Evolutionary conservation across 805 yeast species (phyloP), one percentile per base, ranked within the genome.

Genomic region (Candida endomychidarum): DNA sequence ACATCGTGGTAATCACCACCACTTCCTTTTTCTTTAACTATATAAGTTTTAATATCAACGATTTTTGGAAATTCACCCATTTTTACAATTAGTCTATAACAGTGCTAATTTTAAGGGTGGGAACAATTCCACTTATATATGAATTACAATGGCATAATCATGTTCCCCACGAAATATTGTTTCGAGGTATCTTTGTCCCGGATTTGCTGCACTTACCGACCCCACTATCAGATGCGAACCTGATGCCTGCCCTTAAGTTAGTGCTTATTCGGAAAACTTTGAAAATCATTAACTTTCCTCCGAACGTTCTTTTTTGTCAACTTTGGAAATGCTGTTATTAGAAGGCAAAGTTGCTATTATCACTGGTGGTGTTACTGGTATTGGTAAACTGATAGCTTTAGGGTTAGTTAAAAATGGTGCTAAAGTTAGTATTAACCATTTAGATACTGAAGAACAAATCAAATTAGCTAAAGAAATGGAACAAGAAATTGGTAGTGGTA

Each of bases 1-100:
- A 72, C 77, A 51, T 73, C 66, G 51, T 73, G 78, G 53, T 73
- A 73, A 50, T 73, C 78, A 44, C 77, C 78, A 40, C 78, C 78
- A 38, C 67, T 59, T 34, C 75, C 77, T 47, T 62, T 65, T 23
- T 72, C 77, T 41, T 60, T 58, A 17, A 70, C 48, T 22, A 72
- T 57, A 53, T 52, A 72, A 30, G 77, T 70, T 42, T 62, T 67
- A 34, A 72, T 63, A 43, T 59, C 59, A 40, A 61, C 67, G 51
- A 72, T 72, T 40, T 54, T 67, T 40, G 78, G 77, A 50, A 72
- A 72, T 21, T 58, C 60, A 26, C 45, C 51, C 19, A 45, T 34
- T 25, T 31, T 31, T 11, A 8, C 12, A n/a, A 7, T 7, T n/a
- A n/a, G n/a, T n/a, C n/a, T n/a, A n/a, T n/a, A n/a, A n/a, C n/a